Evolutionary conservation across 1,284 basidiomycete genomes (phyloP).

Genomic region (Cronartium quercuum): DNA sequence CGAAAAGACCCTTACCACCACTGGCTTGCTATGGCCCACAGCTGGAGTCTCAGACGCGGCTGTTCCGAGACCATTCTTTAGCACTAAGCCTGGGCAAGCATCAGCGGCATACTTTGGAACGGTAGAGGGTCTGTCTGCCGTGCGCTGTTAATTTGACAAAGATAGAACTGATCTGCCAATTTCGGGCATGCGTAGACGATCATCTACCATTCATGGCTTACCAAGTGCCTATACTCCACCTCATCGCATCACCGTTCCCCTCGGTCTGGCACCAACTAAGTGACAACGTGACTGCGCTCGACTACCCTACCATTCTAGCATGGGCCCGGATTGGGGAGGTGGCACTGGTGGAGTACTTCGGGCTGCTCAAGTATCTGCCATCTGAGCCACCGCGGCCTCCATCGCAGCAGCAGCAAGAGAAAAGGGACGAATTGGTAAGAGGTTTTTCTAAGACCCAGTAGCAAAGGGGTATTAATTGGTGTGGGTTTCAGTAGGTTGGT

Average conservation of each 20-base stretch:
- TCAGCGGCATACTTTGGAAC: neutral
- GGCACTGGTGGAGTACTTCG: constrained; percentile 83
- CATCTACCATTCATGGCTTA: constrained; percentile 79
- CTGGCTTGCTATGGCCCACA: constrained; percentile 39
- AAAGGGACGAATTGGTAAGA: constrained; percentile 29
- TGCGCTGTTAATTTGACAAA: neutral
- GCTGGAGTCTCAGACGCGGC: neutral
- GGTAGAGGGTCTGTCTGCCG: constrained; percentile 2
- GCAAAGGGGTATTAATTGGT: too few relatives aligned
- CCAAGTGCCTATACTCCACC: constrained; percentile 82
- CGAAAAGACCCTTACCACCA: constrained; percentile 56
- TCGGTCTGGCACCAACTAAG: constrained; percentile 77
- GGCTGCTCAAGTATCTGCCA: constrained; percentile 52
- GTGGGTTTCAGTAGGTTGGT: too few relatives aligned
- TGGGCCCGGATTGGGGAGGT: constrained; percentile 86
- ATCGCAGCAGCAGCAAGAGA: too few relatives aligned
- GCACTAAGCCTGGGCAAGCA: neutral
- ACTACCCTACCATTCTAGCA: constrained; percentile 74
- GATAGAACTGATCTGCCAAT: neutral
- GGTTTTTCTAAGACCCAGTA: too few relatives aligned
- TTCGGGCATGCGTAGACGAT: constrained; percentile 68
- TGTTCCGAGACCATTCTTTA: neutral
- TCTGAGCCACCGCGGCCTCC: neutral
- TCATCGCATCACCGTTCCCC: constrained; percentile 87
- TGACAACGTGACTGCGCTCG: constrained; percentile 79